phyloP scores from a whole-genome alignment of 2,329 filamentous ascomycete species.

The Penicillium sp. region DNA sequence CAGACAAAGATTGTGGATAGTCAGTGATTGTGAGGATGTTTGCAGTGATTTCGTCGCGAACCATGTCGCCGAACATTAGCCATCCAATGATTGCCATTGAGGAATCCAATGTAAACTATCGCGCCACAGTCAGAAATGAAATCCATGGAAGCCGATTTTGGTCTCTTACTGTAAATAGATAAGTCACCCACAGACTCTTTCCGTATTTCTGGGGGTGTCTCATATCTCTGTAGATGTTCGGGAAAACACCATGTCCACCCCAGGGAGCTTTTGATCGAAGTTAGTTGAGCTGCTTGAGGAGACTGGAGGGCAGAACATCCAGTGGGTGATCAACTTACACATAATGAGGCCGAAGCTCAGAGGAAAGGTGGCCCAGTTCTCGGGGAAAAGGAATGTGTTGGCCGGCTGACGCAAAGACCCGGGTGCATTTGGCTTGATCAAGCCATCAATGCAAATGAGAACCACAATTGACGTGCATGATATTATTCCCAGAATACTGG shows the following conservation, averaged over 20 bases:
- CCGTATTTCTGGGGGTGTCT: constrained; percentile 79
- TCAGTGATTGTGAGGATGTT: constrained; percentile 76
- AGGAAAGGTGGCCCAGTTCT: constrained; percentile 83
- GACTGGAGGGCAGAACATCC: not conserved
- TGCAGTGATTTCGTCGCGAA: constrained; percentile 84
- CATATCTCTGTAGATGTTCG: constrained; percentile 80
- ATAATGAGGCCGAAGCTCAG: constrained; percentile 88
- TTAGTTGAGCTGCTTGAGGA: not conserved
- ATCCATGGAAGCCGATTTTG: not conserved
- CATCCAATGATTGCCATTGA: constrained; percentile 80
- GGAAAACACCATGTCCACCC: constrained; percentile 75
- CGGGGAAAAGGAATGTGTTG: constrained; percentile 76
- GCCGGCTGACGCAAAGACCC: constrained; percentile 83
- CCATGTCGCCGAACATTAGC: constrained; percentile 92
- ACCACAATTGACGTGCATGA: constrained; percentile 85
- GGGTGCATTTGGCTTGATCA: constrained; percentile 75
- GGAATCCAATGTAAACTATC: constrained; percentile 73
- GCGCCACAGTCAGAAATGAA: constrained; percentile 12
- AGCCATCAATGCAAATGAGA: constrained; percentile 81
- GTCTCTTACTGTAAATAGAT: constrained; percentile 72
- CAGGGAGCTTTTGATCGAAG: constrained; percentile 55
- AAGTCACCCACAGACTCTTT: constrained; percentile 74
- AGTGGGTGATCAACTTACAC: constrained; percentile 48
- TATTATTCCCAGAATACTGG: constrained; percentile 88
- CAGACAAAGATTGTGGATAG: constrained; percentile 72